Evolutionary conservation across 345 rosid genomes (phyloP).

Genomic region (Eucalyptus virginea): DNA sequence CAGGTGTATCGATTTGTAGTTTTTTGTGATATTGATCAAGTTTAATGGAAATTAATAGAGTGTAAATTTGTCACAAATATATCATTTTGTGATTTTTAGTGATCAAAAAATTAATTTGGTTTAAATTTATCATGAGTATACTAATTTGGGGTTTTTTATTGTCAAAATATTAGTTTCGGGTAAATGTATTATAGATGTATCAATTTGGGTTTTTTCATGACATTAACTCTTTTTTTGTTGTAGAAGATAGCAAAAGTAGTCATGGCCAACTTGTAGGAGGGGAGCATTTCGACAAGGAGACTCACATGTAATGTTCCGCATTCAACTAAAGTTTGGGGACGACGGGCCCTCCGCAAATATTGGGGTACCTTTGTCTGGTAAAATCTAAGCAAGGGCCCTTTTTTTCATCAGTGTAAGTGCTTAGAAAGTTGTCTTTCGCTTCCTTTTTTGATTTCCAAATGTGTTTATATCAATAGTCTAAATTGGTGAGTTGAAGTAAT

Average conservation of each 20-base stretch:
- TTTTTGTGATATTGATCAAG: too few relatives aligned
- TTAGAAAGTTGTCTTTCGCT: neutral
- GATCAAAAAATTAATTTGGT: too few relatives aligned
- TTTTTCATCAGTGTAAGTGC: neutral
- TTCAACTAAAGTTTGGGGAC: neutral
- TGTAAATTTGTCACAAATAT: too few relatives aligned
- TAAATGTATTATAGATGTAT: too few relatives aligned
- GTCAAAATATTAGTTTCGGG: too few relatives aligned
- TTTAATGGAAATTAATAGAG: too few relatives aligned
- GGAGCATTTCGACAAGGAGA: neutral
- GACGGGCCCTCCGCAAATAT: neutral
- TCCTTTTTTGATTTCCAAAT: neutral
- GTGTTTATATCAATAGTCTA: neutral
- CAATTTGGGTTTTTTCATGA: too few relatives aligned
- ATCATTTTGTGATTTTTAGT: neutral
- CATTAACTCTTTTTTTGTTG: too few relatives aligned
- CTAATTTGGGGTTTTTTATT: too few relatives aligned
- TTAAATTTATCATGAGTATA: too few relatives aligned
- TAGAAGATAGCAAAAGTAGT: too few relatives aligned
- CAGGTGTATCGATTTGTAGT: rapidly evolving
- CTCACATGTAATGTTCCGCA: neutral
- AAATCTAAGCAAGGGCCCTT: neutral
- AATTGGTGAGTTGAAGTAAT: neutral
- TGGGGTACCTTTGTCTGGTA: neutral
- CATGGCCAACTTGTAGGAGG: too few relatives aligned